Base-by-base conservation (phyloP, 108 stramenopile genomes). In the Nitzschia sp. region DNA sequence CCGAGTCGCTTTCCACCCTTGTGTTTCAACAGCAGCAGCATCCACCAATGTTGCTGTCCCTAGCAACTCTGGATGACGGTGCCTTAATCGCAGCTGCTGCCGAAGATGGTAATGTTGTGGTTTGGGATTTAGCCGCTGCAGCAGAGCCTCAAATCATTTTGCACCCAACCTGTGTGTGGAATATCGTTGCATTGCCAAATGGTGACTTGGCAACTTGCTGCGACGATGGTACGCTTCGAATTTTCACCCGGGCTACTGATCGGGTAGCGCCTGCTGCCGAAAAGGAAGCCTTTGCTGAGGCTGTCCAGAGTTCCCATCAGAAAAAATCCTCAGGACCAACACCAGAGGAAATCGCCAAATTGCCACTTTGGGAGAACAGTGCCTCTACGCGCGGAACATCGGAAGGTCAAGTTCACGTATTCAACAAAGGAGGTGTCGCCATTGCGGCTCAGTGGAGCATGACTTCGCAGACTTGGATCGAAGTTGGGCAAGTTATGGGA, bases 401-500 rank as follows among this genome's bases (percentile, higher is more conserved):
- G 9, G 94, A 96, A 76, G 94, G 95, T 57, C 92, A 96, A 64
- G 95, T 94, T 0, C 94, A 94, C 73, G 74, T 96, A 8, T 97
- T 97, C 78, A 86, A 93, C 48, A 94, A 90, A 70, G 73, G 78
- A 59, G 87, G 85, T 20, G 77, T 80, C 72, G 95, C 95, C 26
- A 94, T 96, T 60, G 97, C 97, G 38, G 97, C 97, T 0, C 95
- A 97, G 80, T 97, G 95, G 97, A 87, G 80, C 26, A 67, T 67
- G 60, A 76, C 78, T 0, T 83, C 86, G 5, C 63, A 79, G 25
- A 91, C 89, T 12, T 97, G 97, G 97, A 90, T 97, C 59, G 95
- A 96, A 82, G 91, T 97, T 19, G 96, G 96, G 15, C 92, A 98
- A 83, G 97, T 98, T 19, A 93, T 92, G 67, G 97, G 96, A 9